Base-by-base conservation (phyloP, 768 basidiomycete genomes). In the Podaxis mareebaensis region DNA sequence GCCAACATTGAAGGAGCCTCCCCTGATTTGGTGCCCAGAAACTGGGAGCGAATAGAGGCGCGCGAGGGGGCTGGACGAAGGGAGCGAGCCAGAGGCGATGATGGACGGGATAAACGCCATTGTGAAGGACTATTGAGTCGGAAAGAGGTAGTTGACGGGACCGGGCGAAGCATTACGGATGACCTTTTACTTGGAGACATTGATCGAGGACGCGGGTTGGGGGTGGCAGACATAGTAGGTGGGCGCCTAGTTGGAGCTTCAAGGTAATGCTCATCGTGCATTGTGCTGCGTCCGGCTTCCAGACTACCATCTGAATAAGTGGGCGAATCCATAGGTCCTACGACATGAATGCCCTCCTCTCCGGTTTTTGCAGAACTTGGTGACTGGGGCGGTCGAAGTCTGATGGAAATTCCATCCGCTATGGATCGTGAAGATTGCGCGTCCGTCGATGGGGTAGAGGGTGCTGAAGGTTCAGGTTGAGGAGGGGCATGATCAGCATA, bases 361-460 rank as follows among this genome's bases (percentile, higher is more conserved):
- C 44, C 57, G 40, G 60, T 60, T 3, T 44, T 52, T 2, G 26
- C 38, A n/a, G 63, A 39, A 7, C 22, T 33, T 20, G 51, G 63
- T 30, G 57, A 52, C 28, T 53, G 46, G n/a, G 42, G 49, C 26
- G 58, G 15, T 13, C 44, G 33, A 12, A 60, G n/a, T 15, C 30
- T 53, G 17, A 53, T 26, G 24, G 22, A 12, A 30, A 52, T 60
- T 48, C 40, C 13, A 33, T 28, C 54, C 13, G 13, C 24, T 30
- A 58, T 20, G 30, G 55, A 30, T 2, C 39, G 58, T 7, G 51
- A 33, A 24, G 64, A 64, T 33, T 60, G 63, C 7, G 56, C 51
- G n/a, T 60, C 60, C 24, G 54, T 57, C 13, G 62, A 58, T 40
- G 58, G 57, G n/a, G 51, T 39, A 17, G 53, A 53, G 4, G 39